Base-by-base conservation (phyloP, 805 yeast genomes). In the Candida sphagnicola region DNA sequence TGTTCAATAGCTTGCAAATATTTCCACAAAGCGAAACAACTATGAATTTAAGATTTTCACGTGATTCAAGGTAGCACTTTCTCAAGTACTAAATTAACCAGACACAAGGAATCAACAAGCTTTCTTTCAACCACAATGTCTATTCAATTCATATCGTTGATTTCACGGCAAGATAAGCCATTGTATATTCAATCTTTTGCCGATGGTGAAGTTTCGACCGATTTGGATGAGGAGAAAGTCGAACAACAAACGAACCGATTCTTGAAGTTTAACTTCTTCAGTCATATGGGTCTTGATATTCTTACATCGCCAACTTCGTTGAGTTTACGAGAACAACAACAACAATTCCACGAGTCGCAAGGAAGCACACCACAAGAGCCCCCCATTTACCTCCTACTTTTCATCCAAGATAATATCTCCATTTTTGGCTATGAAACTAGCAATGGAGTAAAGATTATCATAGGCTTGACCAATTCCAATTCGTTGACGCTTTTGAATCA, bases 251-350 rank as follows among this genome's bases (percentile, higher is more conserved):
- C 71, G 32, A 72, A 77, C 46, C 67, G 66, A 42, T 60, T 75
- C 39, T 60, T 82, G 21, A 78, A 81, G 48, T 81, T 78, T 61
- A 80, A 83, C 50, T 82, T 82, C 48, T 62, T 83, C 21, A 75
- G 86, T n/a, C 87, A 83, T 53, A 82, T 83, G 83, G 79, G 88
- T 4, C 61, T 83, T 17, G 90, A 83, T 55, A 73, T 81, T 15
- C 80, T 83, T 50, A 68, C 79, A 24, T 75, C 84, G 21, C 77
- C 79, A 0, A 44, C 68, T 8, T 58, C 72, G 24, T 61, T 72
- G 14, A 50, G 53, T 35, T 47, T 67, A 21, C 51, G 71, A 18
- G 72, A 65, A 41, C 67, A 57, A 39, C 72, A 66, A 42, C 57
- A 53, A 34, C 40, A 41, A 11, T 47, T 39, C 14, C 33, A 28